Percentiles rank a stretch among this genome's conserved stretches.
These are phyloP conservation scores for Suhomyces chickasaworum DNA, from an alignment of 1,139 yeast species.

Conservation along the genomic window DNA sequence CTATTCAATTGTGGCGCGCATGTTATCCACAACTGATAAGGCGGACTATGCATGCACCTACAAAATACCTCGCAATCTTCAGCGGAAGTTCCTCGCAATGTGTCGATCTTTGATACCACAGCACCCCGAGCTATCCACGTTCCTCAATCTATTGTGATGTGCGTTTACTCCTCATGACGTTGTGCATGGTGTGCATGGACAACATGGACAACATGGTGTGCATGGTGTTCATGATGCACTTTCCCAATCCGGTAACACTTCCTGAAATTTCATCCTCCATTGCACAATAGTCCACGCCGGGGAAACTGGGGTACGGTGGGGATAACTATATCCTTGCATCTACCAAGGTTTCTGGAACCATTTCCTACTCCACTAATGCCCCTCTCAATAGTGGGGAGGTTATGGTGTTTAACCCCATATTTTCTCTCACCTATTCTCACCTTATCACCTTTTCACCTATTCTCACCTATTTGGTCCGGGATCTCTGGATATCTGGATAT, in stretches of 20 bases:
- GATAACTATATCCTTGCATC: not conserved
- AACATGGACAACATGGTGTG: no score
- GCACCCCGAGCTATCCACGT: not conserved
- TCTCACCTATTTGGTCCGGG: not conserved
- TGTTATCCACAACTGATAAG: not conserved
- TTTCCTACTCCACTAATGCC: not conserved
- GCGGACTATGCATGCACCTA: not conserved
- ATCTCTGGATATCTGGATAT: not conserved
- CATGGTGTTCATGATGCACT: no score
- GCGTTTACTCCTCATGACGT: not conserved
- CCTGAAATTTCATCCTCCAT: constrained; percentile 2
- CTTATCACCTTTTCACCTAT: not conserved
- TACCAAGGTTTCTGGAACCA: not conserved
- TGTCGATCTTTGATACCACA: not conserved
- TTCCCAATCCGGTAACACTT: not conserved
- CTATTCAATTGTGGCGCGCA: not conserved
- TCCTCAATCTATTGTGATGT: not conserved
- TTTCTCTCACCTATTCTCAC: not conserved
- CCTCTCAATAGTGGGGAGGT: not conserved
- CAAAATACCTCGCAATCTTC: not conserved
- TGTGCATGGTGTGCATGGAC: no score
- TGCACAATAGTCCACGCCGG: not conserved
- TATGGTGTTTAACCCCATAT: no score
- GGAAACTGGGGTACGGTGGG: constrained; percentile 1
- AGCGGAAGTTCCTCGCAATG: not conserved